These are phyloP conservation scores for Lipomyces yamadae DNA, from an alignment of 805 yeast species.

Conservation along the genomic window DNA sequence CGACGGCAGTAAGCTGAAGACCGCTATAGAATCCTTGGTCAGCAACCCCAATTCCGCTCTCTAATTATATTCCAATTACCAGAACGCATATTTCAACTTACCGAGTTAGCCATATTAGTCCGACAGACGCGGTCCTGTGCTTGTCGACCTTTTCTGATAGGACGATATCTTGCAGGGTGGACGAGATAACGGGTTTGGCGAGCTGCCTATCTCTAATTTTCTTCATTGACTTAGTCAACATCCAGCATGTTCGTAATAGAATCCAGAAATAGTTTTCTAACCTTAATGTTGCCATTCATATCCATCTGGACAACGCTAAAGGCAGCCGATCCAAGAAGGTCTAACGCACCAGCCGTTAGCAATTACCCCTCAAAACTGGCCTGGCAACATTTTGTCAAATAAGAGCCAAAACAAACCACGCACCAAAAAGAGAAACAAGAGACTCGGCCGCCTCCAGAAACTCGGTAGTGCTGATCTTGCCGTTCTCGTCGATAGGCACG, in stretches of 20 bases:
- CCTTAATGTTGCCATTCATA: slow-evolving; percentile 80
- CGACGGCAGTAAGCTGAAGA: slow-evolving; percentile 85
- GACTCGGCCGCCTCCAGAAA: slow-evolving; percentile 86
- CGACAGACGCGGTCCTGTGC: slow-evolving; percentile 82
- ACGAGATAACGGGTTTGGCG: slow-evolving; percentile 63
- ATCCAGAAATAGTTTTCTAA: slow-evolving; percentile 13
- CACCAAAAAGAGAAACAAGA: slow-evolving; percentile 76
- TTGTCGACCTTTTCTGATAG: slow-evolving; percentile 70
- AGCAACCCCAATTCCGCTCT: neutral
- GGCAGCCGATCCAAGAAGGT: slow-evolving; percentile 82
- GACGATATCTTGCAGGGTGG: slow-evolving; percentile 79
- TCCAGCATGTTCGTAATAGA: neutral
- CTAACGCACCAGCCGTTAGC: slow-evolving; percentile 39
- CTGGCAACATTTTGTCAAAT: no score
- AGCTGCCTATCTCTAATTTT: slow-evolving; percentile 72
- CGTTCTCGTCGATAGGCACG: slow-evolving; percentile 60
- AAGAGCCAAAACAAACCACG: slow-evolving; percentile 35
- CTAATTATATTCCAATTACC: neutral
- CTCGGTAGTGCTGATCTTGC: slow-evolving; percentile 70
- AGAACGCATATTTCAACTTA: slow-evolving; percentile 16
- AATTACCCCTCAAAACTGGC: no score
- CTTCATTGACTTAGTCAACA: slow-evolving; percentile 21
- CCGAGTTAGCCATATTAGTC: slow-evolving; percentile 77
- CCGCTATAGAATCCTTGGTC: slow-evolving; percentile 56
- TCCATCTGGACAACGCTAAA: slow-evolving; percentile 84